These are phyloP conservation scores for Chytriomyces confervae DNA, from an alignment of 192 early-diverging fungal genomes.

Conservation along the genomic window DNA sequence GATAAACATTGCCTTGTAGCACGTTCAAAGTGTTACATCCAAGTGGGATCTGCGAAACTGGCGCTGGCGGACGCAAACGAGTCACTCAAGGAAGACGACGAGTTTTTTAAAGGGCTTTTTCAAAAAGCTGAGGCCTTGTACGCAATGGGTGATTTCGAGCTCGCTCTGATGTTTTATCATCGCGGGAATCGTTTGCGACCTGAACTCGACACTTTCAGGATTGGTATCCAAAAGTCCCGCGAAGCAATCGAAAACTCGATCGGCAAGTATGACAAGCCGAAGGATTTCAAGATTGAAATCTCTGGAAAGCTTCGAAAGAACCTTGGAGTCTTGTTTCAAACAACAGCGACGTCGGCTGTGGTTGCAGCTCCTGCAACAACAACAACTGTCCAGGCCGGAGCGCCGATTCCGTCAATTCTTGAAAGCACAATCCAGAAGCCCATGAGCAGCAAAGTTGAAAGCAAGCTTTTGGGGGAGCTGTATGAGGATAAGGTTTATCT, in stretches of 20 bases:
- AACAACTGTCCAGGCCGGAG: conserved; percentile 32
- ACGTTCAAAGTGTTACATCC: conserved; percentile 61
- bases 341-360: neutral
- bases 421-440: neutral
- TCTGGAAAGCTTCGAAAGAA: conserved; percentile 32
- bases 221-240: conserved; percentile 67
- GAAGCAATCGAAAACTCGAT: conserved; percentile 70
- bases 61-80: conserved; percentile 61
- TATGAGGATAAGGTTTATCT: conserved; percentile 62
- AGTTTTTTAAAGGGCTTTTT: conserved; percentile 62
- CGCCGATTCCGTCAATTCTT: conserved; percentile 1
- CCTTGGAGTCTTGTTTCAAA: conserved; percentile 27
- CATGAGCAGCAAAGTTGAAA: conserved; percentile 49
- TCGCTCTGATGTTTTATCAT: conserved; percentile 65
- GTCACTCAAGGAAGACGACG: conserved; percentile 51
- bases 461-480: conserved; percentile 59
- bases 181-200: conserved; percentile 61
- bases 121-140: conserved; percentile 70
- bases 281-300: conserved; percentile 34
- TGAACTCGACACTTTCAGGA: conserved; percentile 64
- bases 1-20: conserved; percentile 67
- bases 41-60: conserved; percentile 52
- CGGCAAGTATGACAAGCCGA: conserved; percentile 43
- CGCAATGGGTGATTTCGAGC: conserved; percentile 67
- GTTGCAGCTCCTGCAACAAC: conserved; percentile 22